Evolutionary conservation across 352 stramenopile genomes (phyloP), one percentile per base, ranked within the genome.

Genomic region (Pythium aristosporum): DNA sequence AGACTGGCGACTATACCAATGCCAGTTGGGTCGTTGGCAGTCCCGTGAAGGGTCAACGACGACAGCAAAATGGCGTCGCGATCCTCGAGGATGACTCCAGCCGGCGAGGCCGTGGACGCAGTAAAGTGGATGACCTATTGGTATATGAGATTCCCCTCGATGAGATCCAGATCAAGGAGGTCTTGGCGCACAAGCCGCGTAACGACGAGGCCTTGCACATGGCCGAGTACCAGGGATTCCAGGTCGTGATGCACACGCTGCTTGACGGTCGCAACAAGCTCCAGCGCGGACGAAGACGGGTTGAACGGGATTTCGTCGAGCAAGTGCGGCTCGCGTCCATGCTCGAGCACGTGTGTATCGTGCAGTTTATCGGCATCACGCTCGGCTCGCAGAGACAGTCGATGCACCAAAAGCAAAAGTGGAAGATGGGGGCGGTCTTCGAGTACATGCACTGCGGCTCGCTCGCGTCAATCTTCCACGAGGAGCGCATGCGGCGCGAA

Each of bases 351-450:
- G 67, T 77, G 28, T 85, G 75, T 2, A 85, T 92, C 57, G 82
- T 92, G 21, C 82, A 92, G 65, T 92, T 92, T 59, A 88, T 92
- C 58, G 82, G 82, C 1, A 55, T 92, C n/a, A 89, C 79, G 5
- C 85, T 85, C 23, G 82, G 80, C 13, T 75, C 69, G 49, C 78
- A 69, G 21, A 81, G 68, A 41, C 42, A 74, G 47, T 36, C 75
- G 61, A 54, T 79, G 42, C 44, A 53, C 11, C 59, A 49, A 39
- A 57, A 76, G 0, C 72, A 71, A 9, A 68, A 76, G 8, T 92
- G 82, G 82, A 79, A 85, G 41, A 69, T 92, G 16, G 82, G 77
- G 8, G 82, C 81, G 2, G 79, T 92, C 42, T 89, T 92, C 39
- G 82, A 92, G 76, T 89, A 79, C 67, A 92, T 92, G 82, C 71